phyloP scores from a whole-genome alignment of 2,329 filamentous ascomycete genomes.

The Aaosphaeria pasadenensis region DNA sequence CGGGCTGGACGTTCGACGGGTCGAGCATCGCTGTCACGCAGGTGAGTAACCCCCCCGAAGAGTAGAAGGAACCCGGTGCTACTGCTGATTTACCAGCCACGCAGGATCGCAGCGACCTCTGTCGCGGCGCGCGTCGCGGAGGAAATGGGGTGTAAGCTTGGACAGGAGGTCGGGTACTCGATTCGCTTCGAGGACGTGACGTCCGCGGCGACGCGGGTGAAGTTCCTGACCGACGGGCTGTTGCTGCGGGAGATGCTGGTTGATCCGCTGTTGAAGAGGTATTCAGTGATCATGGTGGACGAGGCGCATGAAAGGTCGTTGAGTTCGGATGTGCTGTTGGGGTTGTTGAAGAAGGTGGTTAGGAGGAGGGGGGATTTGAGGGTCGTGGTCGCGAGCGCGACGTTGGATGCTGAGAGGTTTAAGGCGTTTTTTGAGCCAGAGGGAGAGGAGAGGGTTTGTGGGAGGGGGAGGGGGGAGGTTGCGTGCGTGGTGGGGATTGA shows the following conservation, averaged over 20 bases:
- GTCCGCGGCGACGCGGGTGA: slow-evolving; percentile 79
- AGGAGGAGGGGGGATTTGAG: slow-evolving; percentile 77
- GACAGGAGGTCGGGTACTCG: slow-evolving; percentile 84
- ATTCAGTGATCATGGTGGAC: slow-evolving; percentile 96
- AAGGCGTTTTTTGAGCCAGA: slow-evolving; percentile 68
- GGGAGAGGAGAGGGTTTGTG: slow-evolving; percentile 33
- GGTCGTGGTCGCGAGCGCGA: slow-evolving; percentile 90
- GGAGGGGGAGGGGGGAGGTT: slow-evolving; percentile 40
- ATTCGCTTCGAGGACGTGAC: slow-evolving; percentile 91
- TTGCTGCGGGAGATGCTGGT: slow-evolving; percentile 89
- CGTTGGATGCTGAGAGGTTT: slow-evolving; percentile 85
- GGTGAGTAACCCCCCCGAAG: slow-evolving; percentile 49
- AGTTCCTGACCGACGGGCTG: slow-evolving; percentile 92
- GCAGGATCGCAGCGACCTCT: slow-evolving; percentile 85
- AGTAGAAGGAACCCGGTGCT: not conserved
- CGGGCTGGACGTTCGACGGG: slow-evolving; percentile 83
- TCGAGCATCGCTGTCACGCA: slow-evolving; percentile 87
- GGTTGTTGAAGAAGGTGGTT: slow-evolving; percentile 85
- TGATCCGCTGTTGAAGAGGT: slow-evolving; percentile 84
- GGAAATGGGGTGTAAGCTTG: slow-evolving; percentile 80
- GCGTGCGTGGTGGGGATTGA: slow-evolving; percentile 78
- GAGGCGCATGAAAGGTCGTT: slow-evolving; percentile 94
- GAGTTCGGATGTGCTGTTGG: slow-evolving; percentile 86
- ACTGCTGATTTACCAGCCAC: slow-evolving; percentile 57
- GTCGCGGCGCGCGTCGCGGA: slow-evolving; percentile 86